Evolutionary conservation across 306 rosid species (phyloP), one percentile per base, ranked within the genome.

Genomic region (Castanea crenata): DNA sequence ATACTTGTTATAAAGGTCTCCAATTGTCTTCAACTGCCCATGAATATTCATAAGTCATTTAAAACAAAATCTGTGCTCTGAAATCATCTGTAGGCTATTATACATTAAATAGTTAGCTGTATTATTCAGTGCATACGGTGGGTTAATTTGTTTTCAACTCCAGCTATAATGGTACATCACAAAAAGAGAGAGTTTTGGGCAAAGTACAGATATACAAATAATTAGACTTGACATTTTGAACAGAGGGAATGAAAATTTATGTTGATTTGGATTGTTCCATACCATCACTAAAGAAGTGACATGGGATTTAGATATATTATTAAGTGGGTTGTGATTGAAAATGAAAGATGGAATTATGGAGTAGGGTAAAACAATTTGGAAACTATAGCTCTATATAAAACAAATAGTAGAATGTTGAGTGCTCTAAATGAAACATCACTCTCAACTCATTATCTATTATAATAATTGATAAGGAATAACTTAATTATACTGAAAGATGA

Each of bases 341-440:
- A 10, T 49, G 54, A 49, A 49, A 49, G 16, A 49, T 49, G 16
- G 54, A 49, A 10, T 13, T 49, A 49, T 49, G 54, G 46, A 41
- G 54, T 49, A 13, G 72, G 19, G 72, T 67, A 14, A 49, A n/a
- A 12, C 46, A 67, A 67, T 1, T 6, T 15, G 46, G 46, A 14
- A 34, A 4, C 12, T 23, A 20, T 67, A 67, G 52, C 67, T 31
- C 54, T 63, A 27, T 70, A 68, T 19, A 32, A 58, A 70, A 16
- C 64, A 68, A 55, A 15, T 41, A 77, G 51, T 61, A 51, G 49
- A 34, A 62, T 32, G 27, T 74, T 21, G 38, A 83, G 75, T 23
- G 25, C 55, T 61, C 63, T 46, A 25, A 69, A 54, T 76, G 76
- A 76, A 70, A 79, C 58, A 73, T 73, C 52, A 16, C 44, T 74